A percentile compares a stretch with the other conserved stretches of the same genome.
phyloP scores from a whole-genome alignment of 352 stramenopile species.

The Pythium aquatile region DNA sequence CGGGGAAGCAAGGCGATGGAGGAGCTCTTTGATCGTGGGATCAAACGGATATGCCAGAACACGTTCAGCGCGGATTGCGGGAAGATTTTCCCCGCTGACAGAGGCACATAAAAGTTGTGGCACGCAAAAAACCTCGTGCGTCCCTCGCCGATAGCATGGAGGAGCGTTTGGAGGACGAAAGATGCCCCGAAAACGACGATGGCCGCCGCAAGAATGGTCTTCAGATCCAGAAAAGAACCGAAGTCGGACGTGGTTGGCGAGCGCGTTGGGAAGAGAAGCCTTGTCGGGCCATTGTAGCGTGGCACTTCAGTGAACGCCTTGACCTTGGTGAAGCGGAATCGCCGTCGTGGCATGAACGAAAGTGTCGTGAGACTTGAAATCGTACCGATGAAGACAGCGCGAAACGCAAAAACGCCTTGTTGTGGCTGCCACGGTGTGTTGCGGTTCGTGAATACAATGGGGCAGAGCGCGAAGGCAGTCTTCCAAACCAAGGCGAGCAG shows the following conservation, averaged over 20 bases:
- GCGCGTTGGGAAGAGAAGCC: background rate
- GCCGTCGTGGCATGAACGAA: slow-evolving; percentile 1
- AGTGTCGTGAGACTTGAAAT: slow-evolving; percentile 13
- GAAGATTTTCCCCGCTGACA: slow-evolving; percentile 1
- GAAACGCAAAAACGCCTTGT: slow-evolving; percentile 17
- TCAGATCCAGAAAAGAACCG: slow-evolving; percentile 13
- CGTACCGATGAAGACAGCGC: slow-evolving; percentile 7
- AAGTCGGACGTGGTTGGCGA: slow-evolving; percentile 6
- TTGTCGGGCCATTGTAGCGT: slow-evolving; percentile 1
- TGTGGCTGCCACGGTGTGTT: background rate
- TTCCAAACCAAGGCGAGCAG: slow-evolving; percentile 25
- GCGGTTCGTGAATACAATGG: background rate
- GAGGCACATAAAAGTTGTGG: slow-evolving; percentile 17
- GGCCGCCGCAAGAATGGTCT: background rate
- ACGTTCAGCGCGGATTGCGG: slow-evolving; percentile 13
- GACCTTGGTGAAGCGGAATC: slow-evolving; percentile 23
- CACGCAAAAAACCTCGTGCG: slow-evolving; percentile 4
- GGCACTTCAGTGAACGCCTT: slow-evolving; percentile 7
- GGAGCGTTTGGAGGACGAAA: background rate
- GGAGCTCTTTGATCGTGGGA: background rate
- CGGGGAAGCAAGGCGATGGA: too few species aligned
- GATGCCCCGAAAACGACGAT: background rate
- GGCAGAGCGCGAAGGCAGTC: background rate
- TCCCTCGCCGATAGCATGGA: background rate
- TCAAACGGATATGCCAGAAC: slow-evolving; percentile 21